Conservation (phyloP, 2,329 filamentous ascomycete genomes). For the Monosporascus sp. region DNA sequence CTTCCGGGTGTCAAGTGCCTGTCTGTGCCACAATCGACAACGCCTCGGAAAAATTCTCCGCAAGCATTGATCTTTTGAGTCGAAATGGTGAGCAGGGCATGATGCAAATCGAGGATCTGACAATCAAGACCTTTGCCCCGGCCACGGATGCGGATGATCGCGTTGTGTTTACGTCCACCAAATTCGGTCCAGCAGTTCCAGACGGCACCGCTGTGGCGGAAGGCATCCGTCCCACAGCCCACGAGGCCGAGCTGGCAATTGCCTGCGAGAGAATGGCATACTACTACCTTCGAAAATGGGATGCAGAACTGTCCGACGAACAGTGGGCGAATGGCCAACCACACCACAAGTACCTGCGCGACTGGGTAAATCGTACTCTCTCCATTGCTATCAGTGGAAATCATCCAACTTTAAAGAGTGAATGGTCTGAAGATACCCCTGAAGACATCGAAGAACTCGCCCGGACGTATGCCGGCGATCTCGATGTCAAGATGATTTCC, state of each 20-base stretch:
- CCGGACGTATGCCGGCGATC: too few relatives aligned
- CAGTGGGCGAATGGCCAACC: slow-evolving; percentile 14
- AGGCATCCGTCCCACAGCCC: background rate
- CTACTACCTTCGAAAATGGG: slow-evolving; percentile 18
- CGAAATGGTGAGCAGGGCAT: slow-evolving; percentile 6
- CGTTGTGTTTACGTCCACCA: slow-evolving; percentile 10
- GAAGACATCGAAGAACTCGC: too few relatives aligned
- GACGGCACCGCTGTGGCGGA: background rate
- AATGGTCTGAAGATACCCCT: too few relatives aligned
- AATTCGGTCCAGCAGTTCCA: slow-evolving; percentile 5
- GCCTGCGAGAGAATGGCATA: slow-evolving; percentile 17
- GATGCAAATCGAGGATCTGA: slow-evolving; percentile 13
- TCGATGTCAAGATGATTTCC: slow-evolving; percentile 24
- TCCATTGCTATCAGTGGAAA: too few relatives aligned
- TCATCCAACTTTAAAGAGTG: too few relatives aligned
- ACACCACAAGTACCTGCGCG: slow-evolving; percentile 11
- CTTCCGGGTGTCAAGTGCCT: background rate
- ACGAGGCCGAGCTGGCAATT: slow-evolving; percentile 9
- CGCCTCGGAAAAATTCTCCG: slow-evolving; percentile 1
- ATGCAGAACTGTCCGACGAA: slow-evolving; percentile 11
- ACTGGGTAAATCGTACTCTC: slow-evolving; percentile 11
- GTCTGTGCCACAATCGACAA: slow-evolving; percentile 1
- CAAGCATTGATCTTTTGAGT: slow-evolving; percentile 3
- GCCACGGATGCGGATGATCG: too few relatives aligned
- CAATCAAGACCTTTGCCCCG: slow-evolving; percentile 7